Conservation (phyloP, 148 eudicot genomes). For the Chenopodium album region DNA sequence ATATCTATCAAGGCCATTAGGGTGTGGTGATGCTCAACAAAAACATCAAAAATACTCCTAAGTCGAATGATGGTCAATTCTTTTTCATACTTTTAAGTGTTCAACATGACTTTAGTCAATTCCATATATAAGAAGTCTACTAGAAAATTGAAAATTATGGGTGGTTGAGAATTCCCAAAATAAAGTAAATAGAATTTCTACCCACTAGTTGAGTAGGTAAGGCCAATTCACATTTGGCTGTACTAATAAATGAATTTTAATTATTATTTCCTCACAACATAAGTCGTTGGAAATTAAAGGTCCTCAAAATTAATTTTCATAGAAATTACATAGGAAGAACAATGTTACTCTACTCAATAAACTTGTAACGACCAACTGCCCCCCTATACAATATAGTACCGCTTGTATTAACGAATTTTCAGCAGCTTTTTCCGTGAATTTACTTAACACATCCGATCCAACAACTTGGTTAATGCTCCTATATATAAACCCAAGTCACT, state of each 20-base stretch:
- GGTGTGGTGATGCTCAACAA: too few species aligned
- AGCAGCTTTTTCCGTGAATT: slow-evolving; percentile 10
- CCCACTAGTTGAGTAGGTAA: slow-evolving; percentile 15
- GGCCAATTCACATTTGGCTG: not conserved
- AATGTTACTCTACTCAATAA: too few species aligned
- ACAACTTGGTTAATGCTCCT: not conserved
- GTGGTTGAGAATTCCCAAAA: not conserved
- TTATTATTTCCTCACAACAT: not conserved
- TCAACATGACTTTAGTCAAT: not conserved
- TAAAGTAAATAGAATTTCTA: not conserved
- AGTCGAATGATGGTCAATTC: too few species aligned
- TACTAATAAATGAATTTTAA: not conserved
- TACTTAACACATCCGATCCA: not conserved
- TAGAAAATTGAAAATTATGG: not conserved
- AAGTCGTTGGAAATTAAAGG: not conserved
- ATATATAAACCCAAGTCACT: not conserved
- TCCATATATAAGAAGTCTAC: not conserved
- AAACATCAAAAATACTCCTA: too few species aligned
- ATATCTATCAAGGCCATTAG: too few species aligned
- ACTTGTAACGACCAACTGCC: slow-evolving; percentile 17
- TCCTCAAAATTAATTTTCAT: not conserved
- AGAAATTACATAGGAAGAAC: not conserved
- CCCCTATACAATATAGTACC: not conserved
- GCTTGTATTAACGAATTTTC: not conserved
- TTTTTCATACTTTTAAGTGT: not conserved